These are phyloP conservation scores for Podospora fimiseda DNA, from an alignment of 495 filamentous ascomycete species.

Conservation along the genomic window DNA sequence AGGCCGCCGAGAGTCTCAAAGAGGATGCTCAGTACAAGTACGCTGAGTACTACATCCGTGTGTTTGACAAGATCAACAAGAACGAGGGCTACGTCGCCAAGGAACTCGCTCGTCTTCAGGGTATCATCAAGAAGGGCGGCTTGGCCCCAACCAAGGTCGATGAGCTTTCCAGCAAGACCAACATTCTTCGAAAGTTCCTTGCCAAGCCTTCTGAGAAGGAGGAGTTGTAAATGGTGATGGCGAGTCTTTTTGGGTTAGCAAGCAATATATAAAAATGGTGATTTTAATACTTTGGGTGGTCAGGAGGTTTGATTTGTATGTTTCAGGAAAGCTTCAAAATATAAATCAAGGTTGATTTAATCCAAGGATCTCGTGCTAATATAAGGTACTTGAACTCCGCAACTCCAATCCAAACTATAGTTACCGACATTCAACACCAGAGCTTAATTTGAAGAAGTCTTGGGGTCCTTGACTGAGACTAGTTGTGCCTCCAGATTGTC, in stretches of 20 bases:
- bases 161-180: conserved; percentile 78
- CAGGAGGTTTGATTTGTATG: no score
- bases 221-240: conserved; percentile 42
- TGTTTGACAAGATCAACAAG: conserved; percentile 72
- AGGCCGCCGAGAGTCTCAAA: conserved; percentile 59
- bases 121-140: conserved; percentile 77
- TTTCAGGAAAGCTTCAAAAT: no score
- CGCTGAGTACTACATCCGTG: conserved; percentile 89
- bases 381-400: background rate
- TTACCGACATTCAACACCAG: no score
- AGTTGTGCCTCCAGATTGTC: conserved; percentile 80
- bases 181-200: conserved; percentile 78
- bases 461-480: conserved; percentile 44
- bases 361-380: background rate
- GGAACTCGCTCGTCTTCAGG: conserved; percentile 74
- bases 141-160: conserved; percentile 82
- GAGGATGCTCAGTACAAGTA: conserved; percentile 59
- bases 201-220: conserved; percentile 56
- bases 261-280: conserved; percentile 1
- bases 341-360: no score
- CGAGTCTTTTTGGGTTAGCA: no score
- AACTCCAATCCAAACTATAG: background rate
- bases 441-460: conserved; percentile 6
- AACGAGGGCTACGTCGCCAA: conserved; percentile 75
- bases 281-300: no score